Evolutionary conservation across 495 filamentous ascomycete species (phyloP).

Genomic region (Evernia prunastri): DNA sequence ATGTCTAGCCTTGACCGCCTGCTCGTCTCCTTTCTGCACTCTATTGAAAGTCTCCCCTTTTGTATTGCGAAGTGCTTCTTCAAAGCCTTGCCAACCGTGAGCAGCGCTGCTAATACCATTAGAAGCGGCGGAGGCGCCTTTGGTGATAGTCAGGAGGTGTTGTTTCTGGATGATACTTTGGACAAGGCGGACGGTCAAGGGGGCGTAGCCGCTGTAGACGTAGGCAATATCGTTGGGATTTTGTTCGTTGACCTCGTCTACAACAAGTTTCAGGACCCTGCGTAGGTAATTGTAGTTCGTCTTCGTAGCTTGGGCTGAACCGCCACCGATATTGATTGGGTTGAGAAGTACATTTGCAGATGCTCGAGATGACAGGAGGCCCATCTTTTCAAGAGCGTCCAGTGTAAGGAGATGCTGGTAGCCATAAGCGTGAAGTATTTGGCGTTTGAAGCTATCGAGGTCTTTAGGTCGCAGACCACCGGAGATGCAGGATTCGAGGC

Average conservation of each 20-base stretch:
- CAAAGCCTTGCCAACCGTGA: conserved; percentile 85
- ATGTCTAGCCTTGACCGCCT: conserved; percentile 81
- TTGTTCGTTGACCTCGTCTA: conserved; percentile 94
- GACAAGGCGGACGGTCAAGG: conserved; percentile 86
- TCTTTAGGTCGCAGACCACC: conserved; percentile 83
- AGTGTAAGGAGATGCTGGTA: conserved; percentile 91
- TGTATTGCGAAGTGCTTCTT: conserved; percentile 78
- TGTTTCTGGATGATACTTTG: conserved; percentile 92
- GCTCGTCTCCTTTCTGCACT: conserved; percentile 88
- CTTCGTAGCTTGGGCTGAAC: conserved; percentile 51
- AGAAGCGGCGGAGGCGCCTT: conserved; percentile 45
- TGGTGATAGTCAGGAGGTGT: conserved; percentile 50
- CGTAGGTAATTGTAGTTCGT: conserved; percentile 89
- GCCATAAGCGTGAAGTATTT: conserved; percentile 87
- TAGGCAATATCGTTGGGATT: conserved; percentile 97
- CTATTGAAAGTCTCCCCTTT: conserved; percentile 86
- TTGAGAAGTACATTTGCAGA: conserved; percentile 65
- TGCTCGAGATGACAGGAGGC: conserved; percentile 68
- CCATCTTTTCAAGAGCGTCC: conserved; percentile 81
- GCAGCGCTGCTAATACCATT: conserved; percentile 53
- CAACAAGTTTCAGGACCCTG: conserved; percentile 77
- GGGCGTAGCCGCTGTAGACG: conserved; percentile 94
- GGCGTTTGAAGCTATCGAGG: conserved; percentile 78
- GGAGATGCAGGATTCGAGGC: conserved; percentile 82
- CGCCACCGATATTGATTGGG: conserved; percentile 50